A percentile compares a stretch with the other conserved stretches of the same genome.
Conservation (phyloP, 352 stramenopile genomes). For the Nannochloropsis limnetica region DNA sequence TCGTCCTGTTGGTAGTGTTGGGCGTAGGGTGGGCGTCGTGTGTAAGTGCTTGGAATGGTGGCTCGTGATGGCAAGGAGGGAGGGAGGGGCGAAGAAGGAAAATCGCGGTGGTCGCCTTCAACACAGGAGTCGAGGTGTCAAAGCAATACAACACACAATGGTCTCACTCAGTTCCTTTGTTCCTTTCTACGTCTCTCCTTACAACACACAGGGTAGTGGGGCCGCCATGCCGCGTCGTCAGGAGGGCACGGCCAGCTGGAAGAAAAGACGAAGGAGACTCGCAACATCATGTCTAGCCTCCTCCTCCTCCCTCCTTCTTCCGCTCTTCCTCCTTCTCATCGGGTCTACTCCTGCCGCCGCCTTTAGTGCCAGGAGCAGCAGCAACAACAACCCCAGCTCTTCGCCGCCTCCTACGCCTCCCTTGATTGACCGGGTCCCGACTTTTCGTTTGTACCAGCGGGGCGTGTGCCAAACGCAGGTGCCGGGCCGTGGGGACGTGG, state of each 20-base stretch:
- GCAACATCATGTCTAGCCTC: no score
- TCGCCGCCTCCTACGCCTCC: background rate
- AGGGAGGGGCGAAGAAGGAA: background rate
- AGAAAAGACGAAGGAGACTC: background rate
- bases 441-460: slow-evolving; percentile 12
- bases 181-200: background rate
- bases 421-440: slow-evolving; percentile 24
- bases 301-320: background rate
- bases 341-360: background rate
- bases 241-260: background rate
- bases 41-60: background rate
- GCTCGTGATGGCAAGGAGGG: background rate
- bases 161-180: background rate
- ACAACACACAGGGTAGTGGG: background rate
- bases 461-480: background rate
- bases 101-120: background rate
- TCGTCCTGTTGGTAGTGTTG: background rate
- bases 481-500: background rate
- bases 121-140: no score
- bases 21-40: background rate
- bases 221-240: background rate
- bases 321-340: background rate
- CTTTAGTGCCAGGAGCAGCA: background rate
- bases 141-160: background rate
- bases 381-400: background rate